These are phyloP conservation scores for Lolium multiflorum DNA, from an alignment of 176 grass and related monocot genomes.

Conservation along the genomic window DNA sequence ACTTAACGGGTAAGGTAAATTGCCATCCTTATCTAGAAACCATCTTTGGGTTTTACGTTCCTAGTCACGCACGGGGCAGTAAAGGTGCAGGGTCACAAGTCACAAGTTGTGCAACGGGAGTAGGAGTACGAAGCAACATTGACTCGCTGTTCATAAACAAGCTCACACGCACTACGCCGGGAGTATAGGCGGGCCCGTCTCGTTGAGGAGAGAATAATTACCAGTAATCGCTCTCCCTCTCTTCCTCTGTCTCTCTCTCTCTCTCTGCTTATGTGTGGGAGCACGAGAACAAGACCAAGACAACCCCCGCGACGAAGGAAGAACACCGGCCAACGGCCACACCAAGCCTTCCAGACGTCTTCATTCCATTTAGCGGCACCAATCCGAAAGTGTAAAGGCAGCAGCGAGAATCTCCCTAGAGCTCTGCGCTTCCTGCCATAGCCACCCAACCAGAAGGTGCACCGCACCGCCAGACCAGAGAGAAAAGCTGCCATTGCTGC, in stretches of 20 bases:
- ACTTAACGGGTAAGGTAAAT: too few relatives aligned
- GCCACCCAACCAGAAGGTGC: neutral
- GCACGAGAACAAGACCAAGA: constrained; percentile 36
- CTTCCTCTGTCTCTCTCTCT: neutral
- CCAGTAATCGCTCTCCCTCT: neutral
- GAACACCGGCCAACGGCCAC: neutral
- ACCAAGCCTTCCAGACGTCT: neutral
- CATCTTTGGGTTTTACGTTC: too few relatives aligned
- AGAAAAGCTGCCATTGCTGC: constrained; percentile 29
- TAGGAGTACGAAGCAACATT: neutral
- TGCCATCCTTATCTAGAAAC: too few relatives aligned
- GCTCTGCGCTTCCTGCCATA: constrained; percentile 15
- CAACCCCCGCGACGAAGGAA: constrained; percentile 21
- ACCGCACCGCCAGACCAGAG: neutral
- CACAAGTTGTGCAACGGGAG: neutral
- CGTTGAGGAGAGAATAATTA: neutral
- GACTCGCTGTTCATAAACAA: constrained; percentile 29
- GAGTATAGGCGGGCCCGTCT: neutral
- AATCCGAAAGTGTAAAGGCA: neutral
- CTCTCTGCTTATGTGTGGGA: neutral
- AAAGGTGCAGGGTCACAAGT: constrained; percentile 25
- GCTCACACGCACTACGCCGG: constrained; percentile 43
- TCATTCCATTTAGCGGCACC: neutral
- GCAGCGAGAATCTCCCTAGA: neutral
- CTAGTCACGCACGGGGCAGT: constrained; percentile 24